These are phyloP conservation scores for Aureobasidium sp. DNA, from an alignment of 2,329 filamentous ascomycete species.

Conservation along the genomic window DNA sequence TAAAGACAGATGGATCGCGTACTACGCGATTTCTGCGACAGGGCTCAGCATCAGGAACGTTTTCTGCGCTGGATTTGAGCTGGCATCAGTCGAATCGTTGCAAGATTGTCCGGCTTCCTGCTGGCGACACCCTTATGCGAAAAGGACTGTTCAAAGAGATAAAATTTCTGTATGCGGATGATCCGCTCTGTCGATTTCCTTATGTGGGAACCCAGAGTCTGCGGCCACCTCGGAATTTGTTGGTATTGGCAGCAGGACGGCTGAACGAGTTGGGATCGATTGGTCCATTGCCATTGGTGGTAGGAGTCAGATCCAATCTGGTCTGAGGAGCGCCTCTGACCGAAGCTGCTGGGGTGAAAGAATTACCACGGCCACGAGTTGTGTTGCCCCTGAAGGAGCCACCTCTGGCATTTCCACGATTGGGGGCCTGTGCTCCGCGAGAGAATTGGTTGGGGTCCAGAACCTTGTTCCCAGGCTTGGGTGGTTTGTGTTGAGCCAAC, in stretches of 20 bases:
- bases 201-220: constrained; percentile 32
- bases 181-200: constrained; percentile 12
- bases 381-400: constrained; percentile 21
- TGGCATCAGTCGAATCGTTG: not conserved
- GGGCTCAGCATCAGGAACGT: not conserved
- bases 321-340: not conserved
- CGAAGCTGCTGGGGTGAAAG: not conserved
- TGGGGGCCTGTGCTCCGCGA: constrained; percentile 28
- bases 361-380: constrained; percentile 19
- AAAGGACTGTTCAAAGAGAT: not conserved
- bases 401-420: constrained; percentile 22
- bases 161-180: not conserved
- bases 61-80: not conserved
- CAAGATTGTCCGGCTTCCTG: not conserved
- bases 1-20: not conserved
- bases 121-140: not conserved
- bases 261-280: constrained; percentile 34
- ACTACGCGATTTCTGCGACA: not conserved
- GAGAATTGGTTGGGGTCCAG: constrained; percentile 44
- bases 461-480: constrained; percentile 22
- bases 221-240: constrained; percentile 25
- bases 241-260: constrained; percentile 27
- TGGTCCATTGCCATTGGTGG: constrained; percentile 20
- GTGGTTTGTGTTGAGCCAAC: constrained; percentile 23
- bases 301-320: not conserved